Percentiles rank a stretch among this genome's conserved stretches.
Evolutionary conservation across 306 rosid species (phyloP).

Genomic region (Acacia confusa): DNA sequence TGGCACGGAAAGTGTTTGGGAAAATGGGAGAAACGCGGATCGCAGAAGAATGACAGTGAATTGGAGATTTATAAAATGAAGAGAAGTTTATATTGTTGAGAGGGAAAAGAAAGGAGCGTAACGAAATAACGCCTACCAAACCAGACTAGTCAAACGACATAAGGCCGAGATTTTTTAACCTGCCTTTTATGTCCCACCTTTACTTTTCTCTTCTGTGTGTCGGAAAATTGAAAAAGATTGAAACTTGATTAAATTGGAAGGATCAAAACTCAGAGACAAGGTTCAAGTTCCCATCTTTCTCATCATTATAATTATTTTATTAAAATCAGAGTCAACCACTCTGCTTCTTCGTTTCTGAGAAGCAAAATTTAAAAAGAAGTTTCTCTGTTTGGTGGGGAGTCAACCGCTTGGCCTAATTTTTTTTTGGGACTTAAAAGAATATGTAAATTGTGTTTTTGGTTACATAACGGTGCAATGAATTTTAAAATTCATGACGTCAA

Average conservation of each 20-base stretch:
- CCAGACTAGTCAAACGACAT: constrained; percentile 72
- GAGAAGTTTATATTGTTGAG: constrained; percentile 21
- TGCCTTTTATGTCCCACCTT: neutral
- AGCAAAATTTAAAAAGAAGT: neutral
- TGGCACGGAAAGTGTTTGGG: neutral
- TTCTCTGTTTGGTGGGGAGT: neutral
- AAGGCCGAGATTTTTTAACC: constrained; percentile 29
- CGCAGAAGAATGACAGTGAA: neutral
- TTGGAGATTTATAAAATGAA: neutral
- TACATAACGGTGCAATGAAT: neutral
- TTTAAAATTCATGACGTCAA: neutral
- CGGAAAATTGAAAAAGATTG: neutral
- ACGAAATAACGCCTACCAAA: constrained; percentile 61
- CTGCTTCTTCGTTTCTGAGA: neutral
- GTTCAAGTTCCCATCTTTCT: neutral
- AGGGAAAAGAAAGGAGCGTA: constrained; percentile 22
- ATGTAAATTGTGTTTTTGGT: neutral
- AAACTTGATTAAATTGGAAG: neutral
- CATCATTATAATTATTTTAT: neutral
- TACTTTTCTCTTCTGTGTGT: neutral
- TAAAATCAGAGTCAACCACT: neutral
- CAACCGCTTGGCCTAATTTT: neutral
- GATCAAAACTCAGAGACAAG: neutral
- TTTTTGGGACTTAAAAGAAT: neutral
- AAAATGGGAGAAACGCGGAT: neutral